Evolutionary conservation across 148 eudicot genomes (phyloP).

Genomic region (Suaeda aralocaspica): DNA sequence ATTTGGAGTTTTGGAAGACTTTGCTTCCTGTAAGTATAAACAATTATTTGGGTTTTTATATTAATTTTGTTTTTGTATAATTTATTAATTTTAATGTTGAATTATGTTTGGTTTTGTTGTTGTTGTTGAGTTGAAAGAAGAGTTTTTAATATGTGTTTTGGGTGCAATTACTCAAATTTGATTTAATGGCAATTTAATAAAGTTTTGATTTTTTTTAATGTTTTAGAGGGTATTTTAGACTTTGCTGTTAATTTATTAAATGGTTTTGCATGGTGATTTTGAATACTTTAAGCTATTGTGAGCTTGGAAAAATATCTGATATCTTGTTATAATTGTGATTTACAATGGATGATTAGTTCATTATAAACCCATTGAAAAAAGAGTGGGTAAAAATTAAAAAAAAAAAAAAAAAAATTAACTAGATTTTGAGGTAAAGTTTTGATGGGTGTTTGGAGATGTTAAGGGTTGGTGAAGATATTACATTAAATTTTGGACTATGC

Average conservation of each 20-base stretch:
- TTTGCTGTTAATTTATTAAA: neutral
- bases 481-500: neutral
- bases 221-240: neutral
- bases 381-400: no score
- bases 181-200: neutral
- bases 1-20: constrained; percentile 52
- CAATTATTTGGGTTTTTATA: neutral
- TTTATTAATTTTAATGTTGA: neutral
- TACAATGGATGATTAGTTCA: no score
- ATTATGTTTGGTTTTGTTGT: neutral
- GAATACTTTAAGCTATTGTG: no score
- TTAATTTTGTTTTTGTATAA: neutral
- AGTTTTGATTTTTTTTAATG: neutral
- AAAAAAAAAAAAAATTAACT: no score
- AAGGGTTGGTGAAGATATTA: neutral
- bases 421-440: neutral
- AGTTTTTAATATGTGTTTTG: neutral
- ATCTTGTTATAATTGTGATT: no score
- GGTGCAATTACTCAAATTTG: neutral
- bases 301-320: no score
- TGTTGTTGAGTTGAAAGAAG: neutral
- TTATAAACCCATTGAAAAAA: no score
- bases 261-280: constrained; percentile 1
- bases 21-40: constrained; percentile 48
- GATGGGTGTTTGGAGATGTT: neutral